Conservation (phyloP, 441 rosid genomes). For the Populus trichocarpa region DNA sequence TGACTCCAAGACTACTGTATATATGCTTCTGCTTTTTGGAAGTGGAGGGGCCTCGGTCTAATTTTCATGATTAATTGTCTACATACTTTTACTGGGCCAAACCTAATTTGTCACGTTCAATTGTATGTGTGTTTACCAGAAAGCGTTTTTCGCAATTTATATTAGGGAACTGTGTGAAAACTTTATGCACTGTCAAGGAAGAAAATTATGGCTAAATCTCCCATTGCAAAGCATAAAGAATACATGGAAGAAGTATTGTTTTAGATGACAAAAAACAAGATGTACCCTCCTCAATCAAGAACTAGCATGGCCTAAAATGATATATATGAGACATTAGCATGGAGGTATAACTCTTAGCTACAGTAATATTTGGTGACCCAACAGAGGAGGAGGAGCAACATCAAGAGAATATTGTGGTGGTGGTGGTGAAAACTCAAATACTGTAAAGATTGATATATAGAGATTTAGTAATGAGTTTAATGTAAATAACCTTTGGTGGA, state of each 20-base stretch:
- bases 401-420: not conserved
- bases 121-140: not conserved
- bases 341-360: not conserved
- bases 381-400: not conserved
- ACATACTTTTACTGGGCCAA: not conserved
- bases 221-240: not conserved
- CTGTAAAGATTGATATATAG: not conserved
- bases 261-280: too few relatives aligned
- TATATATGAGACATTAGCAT: not conserved
- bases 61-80: not conserved
- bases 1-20: not conserved
- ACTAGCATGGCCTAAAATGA: not conserved
- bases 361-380: not conserved
- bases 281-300: not conserved
- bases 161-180: not conserved
- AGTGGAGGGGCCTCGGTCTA: not conserved
- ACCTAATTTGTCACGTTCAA: not conserved
- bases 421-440: not conserved
- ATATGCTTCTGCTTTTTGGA: not conserved
- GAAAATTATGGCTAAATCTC: not conserved
- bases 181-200: not conserved
- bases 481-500: conserved; percentile 30
- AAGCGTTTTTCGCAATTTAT: not conserved
- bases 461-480: not conserved
- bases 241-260: not conserved